phyloP scores from a whole-genome alignment of 2,329 filamentous ascomycete species.

The Xylaria sp. region DNA sequence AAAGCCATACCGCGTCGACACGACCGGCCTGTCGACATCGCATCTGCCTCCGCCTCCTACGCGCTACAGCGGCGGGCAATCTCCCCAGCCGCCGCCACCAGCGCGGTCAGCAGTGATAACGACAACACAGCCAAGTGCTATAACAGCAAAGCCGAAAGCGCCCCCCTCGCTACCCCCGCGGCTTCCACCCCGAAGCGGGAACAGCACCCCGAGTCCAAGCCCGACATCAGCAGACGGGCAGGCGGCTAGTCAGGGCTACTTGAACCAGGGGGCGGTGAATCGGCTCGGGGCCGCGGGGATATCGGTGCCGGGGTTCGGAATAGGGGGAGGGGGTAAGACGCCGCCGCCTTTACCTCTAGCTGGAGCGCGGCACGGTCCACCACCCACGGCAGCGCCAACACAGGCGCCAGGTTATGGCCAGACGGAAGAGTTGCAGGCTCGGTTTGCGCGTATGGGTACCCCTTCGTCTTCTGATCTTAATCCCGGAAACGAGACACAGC shows the following conservation, averaged over 20 bases:
- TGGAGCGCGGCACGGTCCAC: constrained; percentile 45
- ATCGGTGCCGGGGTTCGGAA: constrained; percentile 81
- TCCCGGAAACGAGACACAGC: constrained; percentile 55
- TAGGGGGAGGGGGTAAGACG: constrained; percentile 58
- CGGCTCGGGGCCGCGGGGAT: constrained; percentile 80
- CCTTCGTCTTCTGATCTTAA: constrained; percentile 12
- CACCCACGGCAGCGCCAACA: constrained; percentile 36
- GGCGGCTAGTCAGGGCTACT: constrained; percentile 43
- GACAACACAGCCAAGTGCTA: neutral
- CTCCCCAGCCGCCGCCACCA: constrained; percentile 22
- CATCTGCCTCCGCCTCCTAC: constrained; percentile 77
- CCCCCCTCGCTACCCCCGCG: constrained; percentile 73
- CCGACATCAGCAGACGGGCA: constrained; percentile 41
- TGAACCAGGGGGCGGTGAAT: constrained; percentile 69
- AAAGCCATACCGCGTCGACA: constrained; percentile 71
- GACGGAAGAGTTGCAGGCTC: constrained; percentile 74
- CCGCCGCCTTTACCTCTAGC: constrained; percentile 46
- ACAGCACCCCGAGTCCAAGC: constrained; percentile 61
- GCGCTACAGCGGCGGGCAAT: constrained; percentile 56
- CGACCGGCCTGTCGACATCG: constrained; percentile 75
- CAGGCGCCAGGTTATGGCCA: constrained; percentile 51
- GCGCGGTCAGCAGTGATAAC: constrained; percentile 4
- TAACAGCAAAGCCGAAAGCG: constrained; percentile 31
- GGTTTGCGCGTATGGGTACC: constrained; percentile 67
- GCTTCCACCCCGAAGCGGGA: constrained; percentile 71